Base-by-base conservation (phyloP, 768 basidiomycete species). In the Macrolepiota fuliginosa region DNA sequence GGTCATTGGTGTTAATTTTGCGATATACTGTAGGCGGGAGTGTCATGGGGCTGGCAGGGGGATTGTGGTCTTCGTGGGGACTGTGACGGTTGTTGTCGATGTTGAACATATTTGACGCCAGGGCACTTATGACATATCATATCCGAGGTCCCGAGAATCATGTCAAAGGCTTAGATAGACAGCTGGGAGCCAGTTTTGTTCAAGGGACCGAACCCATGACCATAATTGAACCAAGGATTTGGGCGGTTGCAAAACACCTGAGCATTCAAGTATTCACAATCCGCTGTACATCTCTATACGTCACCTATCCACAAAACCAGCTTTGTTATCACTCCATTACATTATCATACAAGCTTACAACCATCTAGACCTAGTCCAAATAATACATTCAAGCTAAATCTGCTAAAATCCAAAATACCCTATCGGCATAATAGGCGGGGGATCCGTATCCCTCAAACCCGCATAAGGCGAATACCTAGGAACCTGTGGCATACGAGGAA, bases 321-420 rank as follows among this genome's bases (percentile, higher is more conserved):
- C 7, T 32, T 32, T 32, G 29, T 32, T 32, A 32, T 32, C 29
- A 32, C 29, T 32, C 29, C 7, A 32, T 32, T 32, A 45, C 19
- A 45, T n/a, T 42, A 42, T 45, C 42, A n/a, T 45, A 19, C n/a
- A 45, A 45, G 17, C 17, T n/a, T 45, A 45, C 42, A 45, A n/a
- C 42, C 13, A 40, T 4, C 39, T 45, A 45, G 4, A 17, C 13
- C 17, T 19, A 45, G 10, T 45, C 19, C 42, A 45, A 17, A 45
- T n/a, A 45, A 2, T 2, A 19, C 42, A 9, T 19, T 17, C 19
- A 17, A n/a, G 17, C 79, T 76, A 63, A 87, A 87, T 64, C 81
- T 84, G 17, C 7, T 19, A 45, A 45, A n/a, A 45, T 45, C 10
- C 42, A 45, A 45, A 45, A 45, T 19, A 45, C n/a, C 42, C 6